Percentiles rank a stretch among this genome's conserved stretches.
Evolutionary conservation across 2,329 filamentous ascomycete species (phyloP).

Genomic region (Trichoderma afroharzianum): DNA sequence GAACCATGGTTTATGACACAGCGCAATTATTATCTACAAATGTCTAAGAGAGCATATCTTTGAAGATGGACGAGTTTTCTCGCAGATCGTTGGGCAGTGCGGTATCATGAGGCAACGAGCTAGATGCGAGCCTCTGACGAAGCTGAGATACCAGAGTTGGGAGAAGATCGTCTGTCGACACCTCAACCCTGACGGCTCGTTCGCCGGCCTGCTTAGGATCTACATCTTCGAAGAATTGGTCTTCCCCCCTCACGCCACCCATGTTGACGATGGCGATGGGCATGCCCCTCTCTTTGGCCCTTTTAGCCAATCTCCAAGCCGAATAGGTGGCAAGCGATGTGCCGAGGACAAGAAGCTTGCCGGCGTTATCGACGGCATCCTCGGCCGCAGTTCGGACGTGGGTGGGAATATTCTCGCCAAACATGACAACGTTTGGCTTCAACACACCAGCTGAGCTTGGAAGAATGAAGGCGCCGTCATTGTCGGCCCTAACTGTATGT

Average conservation of each 20-base stretch:
- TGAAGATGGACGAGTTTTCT: constrained; percentile 42
- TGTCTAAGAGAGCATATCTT: constrained; percentile 56
- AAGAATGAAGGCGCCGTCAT: constrained; percentile 72
- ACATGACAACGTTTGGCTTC: constrained; percentile 94
- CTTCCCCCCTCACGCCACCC: constrained; percentile 77
- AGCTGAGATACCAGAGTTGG: constrained; percentile 55
- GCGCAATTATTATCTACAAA: constrained; percentile 20
- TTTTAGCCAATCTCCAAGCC: constrained; percentile 83
- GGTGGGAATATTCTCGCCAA: constrained; percentile 78
- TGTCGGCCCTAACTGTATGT: constrained; percentile 64
- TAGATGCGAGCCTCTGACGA: constrained; percentile 28
- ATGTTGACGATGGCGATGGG: constrained; percentile 85
- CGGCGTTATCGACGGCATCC: constrained; percentile 71
- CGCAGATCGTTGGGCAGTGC: background rate
- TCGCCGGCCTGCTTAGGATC: constrained; percentile 49
- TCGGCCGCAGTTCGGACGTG: constrained; percentile 74
- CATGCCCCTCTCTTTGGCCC: constrained; percentile 77
- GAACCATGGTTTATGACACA: constrained; percentile 22
- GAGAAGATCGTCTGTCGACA: constrained; percentile 55
- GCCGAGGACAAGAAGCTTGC: constrained; percentile 73
- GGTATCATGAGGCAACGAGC: background rate
- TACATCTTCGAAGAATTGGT: constrained; percentile 62
- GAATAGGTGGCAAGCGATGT: constrained; percentile 94
- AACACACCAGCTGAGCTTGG: constrained; percentile 71
- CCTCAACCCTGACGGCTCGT: constrained; percentile 53